A percentile compares a stretch with the other conserved stretches of the same genome.
Conservation (phyloP, 768 basidiomycete genomes). For the Cystobasidium ongulense region DNA sequence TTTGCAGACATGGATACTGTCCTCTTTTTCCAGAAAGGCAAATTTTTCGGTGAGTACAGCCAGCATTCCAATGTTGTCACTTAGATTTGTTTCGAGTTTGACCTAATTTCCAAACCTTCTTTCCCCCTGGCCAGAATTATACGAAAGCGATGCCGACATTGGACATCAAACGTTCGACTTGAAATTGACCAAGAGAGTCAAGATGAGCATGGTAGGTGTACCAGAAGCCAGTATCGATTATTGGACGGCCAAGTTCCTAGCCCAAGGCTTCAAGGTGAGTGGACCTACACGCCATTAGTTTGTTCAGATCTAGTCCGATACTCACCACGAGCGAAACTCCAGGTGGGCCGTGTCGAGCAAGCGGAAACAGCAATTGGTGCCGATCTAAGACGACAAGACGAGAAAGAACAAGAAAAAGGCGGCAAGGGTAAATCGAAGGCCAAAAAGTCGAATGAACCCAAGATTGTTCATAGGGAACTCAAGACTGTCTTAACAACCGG, state of each 20-base stretch:
- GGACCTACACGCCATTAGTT: too few relatives aligned
- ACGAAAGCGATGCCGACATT: slow-evolving; percentile 85
- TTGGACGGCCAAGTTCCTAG: slow-evolving; percentile 56
- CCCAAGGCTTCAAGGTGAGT: slow-evolving; percentile 44
- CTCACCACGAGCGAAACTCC: slow-evolving; percentile 50
- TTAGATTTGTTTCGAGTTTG: neutral
- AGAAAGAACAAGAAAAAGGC: slow-evolving; percentile 46
- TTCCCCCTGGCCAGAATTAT: slow-evolving; percentile 49
- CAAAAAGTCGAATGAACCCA: slow-evolving; percentile 54
- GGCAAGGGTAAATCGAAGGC: slow-evolving; percentile 48
- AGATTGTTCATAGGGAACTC: slow-evolving; percentile 84
- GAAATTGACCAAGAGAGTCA: slow-evolving; percentile 59
- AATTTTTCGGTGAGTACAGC: slow-evolving; percentile 34
- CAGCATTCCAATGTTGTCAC: neutral
- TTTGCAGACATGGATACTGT: slow-evolving; percentile 74
- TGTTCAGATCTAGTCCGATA: slow-evolving; percentile 40
- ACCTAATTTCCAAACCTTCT: slow-evolving; percentile 6
- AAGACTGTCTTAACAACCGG: slow-evolving; percentile 95
- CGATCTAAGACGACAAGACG: slow-evolving; percentile 82
- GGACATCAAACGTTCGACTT: slow-evolving; percentile 93
- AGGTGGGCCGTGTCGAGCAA: slow-evolving; percentile 89
- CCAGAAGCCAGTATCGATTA: slow-evolving; percentile 89
- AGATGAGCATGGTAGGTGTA: slow-evolving; percentile 99
- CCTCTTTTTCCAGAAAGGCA: slow-evolving; percentile 95
- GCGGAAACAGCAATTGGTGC: slow-evolving; percentile 93